Conservation (phyloP, 129 eudicot genomes). For the Ambrosia artemisiifolia region DNA sequence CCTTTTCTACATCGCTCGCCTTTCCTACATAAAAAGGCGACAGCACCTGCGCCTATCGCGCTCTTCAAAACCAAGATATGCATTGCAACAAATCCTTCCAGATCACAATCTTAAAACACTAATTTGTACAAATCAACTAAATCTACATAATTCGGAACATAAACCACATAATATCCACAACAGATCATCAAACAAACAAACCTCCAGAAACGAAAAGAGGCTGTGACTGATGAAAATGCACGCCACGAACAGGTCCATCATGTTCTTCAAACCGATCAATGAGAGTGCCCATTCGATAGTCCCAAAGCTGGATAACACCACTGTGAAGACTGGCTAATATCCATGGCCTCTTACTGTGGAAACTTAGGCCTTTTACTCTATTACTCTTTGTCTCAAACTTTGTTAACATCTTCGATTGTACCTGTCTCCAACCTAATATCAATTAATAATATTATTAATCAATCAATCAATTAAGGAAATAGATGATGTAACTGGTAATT, state of each 20-base stretch:
- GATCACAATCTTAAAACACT: neutral
- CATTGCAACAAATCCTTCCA: conserved; percentile 10
- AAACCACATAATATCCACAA: no score
- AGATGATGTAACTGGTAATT: no score
- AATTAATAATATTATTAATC: no score
- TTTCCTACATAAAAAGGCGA: no score
- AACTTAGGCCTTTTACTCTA: conserved; percentile 39
- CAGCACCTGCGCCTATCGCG: no score
- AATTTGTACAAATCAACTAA: no score
- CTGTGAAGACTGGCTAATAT: conserved; percentile 42
- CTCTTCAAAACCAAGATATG: neutral
- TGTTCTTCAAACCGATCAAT: conserved; percentile 80
- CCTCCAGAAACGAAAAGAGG: conserved; percentile 91
- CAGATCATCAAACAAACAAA: neutral
- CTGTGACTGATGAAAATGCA: conserved; percentile 80
- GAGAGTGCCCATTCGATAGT: conserved; percentile 81
- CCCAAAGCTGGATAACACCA: conserved; percentile 46
- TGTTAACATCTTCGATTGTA: conserved; percentile 12
- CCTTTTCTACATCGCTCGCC: no score
- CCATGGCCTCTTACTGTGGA: conserved; percentile 40
- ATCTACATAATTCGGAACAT: no score
- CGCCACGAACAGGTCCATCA: conserved; percentile 87
- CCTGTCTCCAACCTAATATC: no score
- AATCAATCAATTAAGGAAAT: no score
- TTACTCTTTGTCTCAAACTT: conserved; percentile 40